Evolutionary conservation across 176 grass and related monocot species (phyloP).

Genomic region (Avena atlantica): DNA sequence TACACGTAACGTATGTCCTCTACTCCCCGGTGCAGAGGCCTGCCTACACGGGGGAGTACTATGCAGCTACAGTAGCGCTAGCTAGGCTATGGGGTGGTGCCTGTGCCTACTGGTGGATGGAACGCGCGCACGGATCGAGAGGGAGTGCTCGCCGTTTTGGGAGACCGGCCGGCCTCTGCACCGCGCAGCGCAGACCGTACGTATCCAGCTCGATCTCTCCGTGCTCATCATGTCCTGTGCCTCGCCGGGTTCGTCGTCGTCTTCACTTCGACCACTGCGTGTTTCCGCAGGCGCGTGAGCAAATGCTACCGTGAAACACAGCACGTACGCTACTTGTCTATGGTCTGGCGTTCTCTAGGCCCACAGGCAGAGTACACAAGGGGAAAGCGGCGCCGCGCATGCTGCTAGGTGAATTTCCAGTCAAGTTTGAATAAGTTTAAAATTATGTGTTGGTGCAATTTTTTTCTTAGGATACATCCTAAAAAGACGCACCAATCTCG

Average conservation of each 20-base stretch:
- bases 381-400: no score
- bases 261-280: background rate
- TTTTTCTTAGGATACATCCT: no score
- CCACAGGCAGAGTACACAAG: no score
- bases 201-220: slow-evolving; percentile 5
- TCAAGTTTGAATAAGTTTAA: no score
- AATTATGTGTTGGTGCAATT: no score
- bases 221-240: background rate
- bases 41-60: no score
- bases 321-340: no score
- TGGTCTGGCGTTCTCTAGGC: no score
- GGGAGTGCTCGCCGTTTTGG: background rate
- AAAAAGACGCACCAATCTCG: no score
- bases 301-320: background rate
- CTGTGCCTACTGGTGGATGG: background rate
- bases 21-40: no score
- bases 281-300: background rate
- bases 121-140: background rate
- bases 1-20: slow-evolving; percentile 49
- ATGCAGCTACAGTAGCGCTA: slow-evolving; percentile 26
- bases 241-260: background rate
- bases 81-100: background rate
- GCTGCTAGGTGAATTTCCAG: no score
- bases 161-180: slow-evolving; percentile 11
- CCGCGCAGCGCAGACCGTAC: background rate